Base-by-base conservation (phyloP, 73 alveolate species). In the Symbiodinium pilosum region DNA sequence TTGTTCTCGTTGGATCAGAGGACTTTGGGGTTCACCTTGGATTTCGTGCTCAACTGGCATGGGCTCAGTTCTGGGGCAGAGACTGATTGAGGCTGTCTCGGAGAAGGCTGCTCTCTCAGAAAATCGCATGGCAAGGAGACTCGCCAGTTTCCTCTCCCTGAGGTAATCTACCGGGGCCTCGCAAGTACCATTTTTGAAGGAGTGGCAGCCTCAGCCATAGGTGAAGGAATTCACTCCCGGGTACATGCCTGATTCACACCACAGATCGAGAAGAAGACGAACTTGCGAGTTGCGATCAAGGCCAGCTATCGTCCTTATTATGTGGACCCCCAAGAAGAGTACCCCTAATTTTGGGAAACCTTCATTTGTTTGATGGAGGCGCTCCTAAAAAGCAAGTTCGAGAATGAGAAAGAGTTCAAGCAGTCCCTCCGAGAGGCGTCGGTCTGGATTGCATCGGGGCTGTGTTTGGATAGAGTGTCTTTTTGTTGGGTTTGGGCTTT, bases 201-300 rank as follows among this genome's bases (percentile, higher is more conserved):
- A 64, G 81, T 38, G 3, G 0, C 39, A 28, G 81, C 81, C 81
- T 64, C 30, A 9, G 32, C 38, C 81, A 30, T n/a, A n/a, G n/a
- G n/a, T n/a, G n/a, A n/a, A n/a, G n/a, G n/a, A n/a, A n/a, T n/a
- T n/a, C n/a, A n/a, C n/a, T n/a, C n/a, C n/a, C n/a, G n/a, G n/a
- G n/a, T n/a, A n/a, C n/a, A n/a, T n/a, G n/a, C n/a, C n/a, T n/a
- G n/a, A n/a, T n/a, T n/a, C n/a, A n/a, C 32, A 16, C 28, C 4
- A n/a, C 39, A 64, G 81, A 38, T 64, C 34, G 81, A 64, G 81
- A 64, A 64, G 41, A 64, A 64, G 81, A 64, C 81, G 39, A 64
- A 64, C 81, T 28, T 64, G 81, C 81, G 38, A 64, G 81, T 64
- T 14, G 81, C 81, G 38, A 64, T 64, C 81, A 64, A 64, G 81